These are phyloP conservation scores for Biscogniauxia marginata DNA, from an alignment of 2,329 filamentous ascomycete species.

Conservation along the genomic window DNA sequence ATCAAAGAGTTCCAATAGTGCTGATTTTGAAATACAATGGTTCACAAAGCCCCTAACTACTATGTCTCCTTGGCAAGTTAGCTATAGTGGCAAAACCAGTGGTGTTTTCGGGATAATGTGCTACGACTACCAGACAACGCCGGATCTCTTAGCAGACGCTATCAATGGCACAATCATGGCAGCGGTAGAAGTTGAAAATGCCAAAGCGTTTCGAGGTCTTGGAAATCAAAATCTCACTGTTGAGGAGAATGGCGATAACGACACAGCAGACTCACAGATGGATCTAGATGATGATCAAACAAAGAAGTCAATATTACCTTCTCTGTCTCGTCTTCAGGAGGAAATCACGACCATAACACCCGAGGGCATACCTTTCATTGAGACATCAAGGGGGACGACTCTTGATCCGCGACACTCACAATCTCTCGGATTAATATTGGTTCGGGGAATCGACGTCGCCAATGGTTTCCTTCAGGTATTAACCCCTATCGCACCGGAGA, in stretches of 20 bases:
- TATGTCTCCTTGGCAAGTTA: slow-evolving; percentile 59
- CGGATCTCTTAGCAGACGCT: slow-evolving; percentile 59
- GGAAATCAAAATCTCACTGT: slow-evolving; percentile 7
- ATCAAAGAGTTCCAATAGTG: slow-evolving; percentile 9
- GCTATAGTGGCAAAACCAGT: slow-evolving; percentile 49
- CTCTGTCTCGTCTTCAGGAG: slow-evolving; percentile 13
- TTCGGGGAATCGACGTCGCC: slow-evolving; percentile 65
- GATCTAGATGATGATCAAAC: slow-evolving; percentile 21
- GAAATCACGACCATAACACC: slow-evolving; percentile 40
- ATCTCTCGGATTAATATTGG: slow-evolving; percentile 62
- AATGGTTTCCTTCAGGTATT: slow-evolving; percentile 60
- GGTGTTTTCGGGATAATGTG: slow-evolving; percentile 66
- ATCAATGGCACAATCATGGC: slow-evolving; percentile 72
- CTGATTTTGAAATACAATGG: slow-evolving; percentile 42
- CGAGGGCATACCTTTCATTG: slow-evolving; percentile 62
- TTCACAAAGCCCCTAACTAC: slow-evolving; percentile 54
- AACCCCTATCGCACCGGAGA: slow-evolving; percentile 51
- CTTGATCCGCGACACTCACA: slow-evolving; percentile 60
- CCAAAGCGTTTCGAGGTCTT: slow-evolving; percentile 44
- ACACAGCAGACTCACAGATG: slow-evolving; percentile 14
- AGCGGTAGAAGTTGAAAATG: slow-evolving; percentile 59
- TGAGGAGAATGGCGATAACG: slow-evolving; percentile 13
- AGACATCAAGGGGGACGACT: slow-evolving; percentile 49
- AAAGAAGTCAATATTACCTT: slow-evolving; percentile 3
- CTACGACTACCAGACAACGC: slow-evolving; percentile 63